phyloP scores from a whole-genome alignment of 345 rosid genomes.

The Gossypium anomalum region DNA sequence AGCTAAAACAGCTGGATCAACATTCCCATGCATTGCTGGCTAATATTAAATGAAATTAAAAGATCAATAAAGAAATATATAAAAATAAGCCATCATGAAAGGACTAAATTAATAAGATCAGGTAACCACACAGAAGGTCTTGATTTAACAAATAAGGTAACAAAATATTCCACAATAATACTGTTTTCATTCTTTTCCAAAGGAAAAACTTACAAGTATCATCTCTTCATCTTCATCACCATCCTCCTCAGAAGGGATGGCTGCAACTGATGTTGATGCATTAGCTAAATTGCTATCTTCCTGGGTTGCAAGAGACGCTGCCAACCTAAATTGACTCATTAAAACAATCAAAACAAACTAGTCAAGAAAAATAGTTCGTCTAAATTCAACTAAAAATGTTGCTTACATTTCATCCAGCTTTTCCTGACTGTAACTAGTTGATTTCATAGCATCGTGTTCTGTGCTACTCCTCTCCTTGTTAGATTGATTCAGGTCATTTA shows the following conservation, averaged over 20 bases:
- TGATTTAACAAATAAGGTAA: background rate
- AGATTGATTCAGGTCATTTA: constrained; percentile 16
- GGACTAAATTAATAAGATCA: background rate
- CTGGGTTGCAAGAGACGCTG: constrained; percentile 43
- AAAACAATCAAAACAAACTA: constrained; percentile 14
- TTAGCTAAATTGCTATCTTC: constrained; percentile 25
- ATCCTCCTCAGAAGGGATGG: constrained; percentile 30
- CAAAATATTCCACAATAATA: background rate
- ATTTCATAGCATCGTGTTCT: constrained; percentile 10
- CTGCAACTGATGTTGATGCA: constrained; percentile 36
- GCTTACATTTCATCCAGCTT: constrained; percentile 55
- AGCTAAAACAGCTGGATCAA: constrained; percentile 83
- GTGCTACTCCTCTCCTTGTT: constrained; percentile 15
- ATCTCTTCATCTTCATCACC: constrained; percentile 45
- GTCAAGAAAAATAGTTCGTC: constrained; percentile 2
- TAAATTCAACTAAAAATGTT: constrained; percentile 4
- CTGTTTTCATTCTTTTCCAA: background rate
- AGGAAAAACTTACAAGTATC: constrained; percentile 18
- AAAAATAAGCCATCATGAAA: background rate
- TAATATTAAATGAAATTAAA: constrained; percentile 4
- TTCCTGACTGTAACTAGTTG: constrained; percentile 31
- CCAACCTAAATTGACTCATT: constrained; percentile 41
- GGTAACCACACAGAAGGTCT: background rate
- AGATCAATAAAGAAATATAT: background rate
- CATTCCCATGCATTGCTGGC: constrained; percentile 54